Conservation (phyloP, 179 eudicot species). For the Kewa caespitosa region DNA sequence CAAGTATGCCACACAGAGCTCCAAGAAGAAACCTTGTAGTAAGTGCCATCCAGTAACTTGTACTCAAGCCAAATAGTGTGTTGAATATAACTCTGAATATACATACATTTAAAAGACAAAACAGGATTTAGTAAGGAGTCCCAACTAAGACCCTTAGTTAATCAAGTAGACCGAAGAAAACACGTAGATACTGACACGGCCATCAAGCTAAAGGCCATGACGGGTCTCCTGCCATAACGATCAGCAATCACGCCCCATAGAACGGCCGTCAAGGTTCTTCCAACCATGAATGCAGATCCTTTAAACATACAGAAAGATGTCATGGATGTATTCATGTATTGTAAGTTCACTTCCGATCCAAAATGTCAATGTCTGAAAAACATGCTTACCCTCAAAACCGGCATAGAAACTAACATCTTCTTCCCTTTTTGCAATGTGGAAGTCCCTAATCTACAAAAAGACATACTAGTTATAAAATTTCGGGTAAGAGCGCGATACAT, state of each 20-base stretch:
- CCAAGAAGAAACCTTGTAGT: constrained; percentile 70
- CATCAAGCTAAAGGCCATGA: constrained; percentile 52
- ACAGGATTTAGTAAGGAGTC: not conserved
- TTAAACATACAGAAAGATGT: constrained; percentile 21
- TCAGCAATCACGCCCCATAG: constrained; percentile 62
- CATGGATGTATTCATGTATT: not conserved
- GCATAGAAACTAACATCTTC: constrained; percentile 80
- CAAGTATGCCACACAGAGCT: constrained; percentile 49
- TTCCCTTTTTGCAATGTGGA: constrained; percentile 58
- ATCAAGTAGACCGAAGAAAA: not conserved
- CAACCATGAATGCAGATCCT: constrained; percentile 67
- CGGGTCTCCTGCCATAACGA: constrained; percentile 61
- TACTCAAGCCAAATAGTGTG: constrained; percentile 76
- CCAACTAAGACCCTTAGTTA: not conserved
- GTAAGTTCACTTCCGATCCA: not conserved
- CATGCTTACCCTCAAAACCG: constrained; percentile 59
- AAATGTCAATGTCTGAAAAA: constrained; percentile 1
- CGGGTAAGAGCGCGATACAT: too few species aligned
- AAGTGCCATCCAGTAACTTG: constrained; percentile 84
- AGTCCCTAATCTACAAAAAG: constrained; percentile 51
- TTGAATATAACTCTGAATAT: constrained; percentile 68
- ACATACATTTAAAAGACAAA: constrained; percentile 1
- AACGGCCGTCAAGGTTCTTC: constrained; percentile 58
- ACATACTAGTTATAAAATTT: not conserved
- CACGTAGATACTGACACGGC: constrained; percentile 39